Percentiles rank a stretch among this genome's conserved stretches.
These are phyloP conservation scores for Solanum bulbocastanum DNA, from an alignment of 257 asterid species.

Conservation along the genomic window DNA sequence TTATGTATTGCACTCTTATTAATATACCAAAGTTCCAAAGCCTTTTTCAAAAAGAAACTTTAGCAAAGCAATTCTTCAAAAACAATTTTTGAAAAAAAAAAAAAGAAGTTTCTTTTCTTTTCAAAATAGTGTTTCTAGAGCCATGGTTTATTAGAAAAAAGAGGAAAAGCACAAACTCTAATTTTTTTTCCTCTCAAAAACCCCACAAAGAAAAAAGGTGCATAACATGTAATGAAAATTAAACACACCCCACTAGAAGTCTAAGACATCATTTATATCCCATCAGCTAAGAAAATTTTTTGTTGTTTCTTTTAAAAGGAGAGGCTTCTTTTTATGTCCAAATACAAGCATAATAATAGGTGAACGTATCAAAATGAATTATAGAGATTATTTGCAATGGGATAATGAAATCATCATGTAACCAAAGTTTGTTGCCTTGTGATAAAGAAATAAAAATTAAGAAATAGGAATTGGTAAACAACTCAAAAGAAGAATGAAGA, in stretches of 20 bases:
- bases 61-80: neutral
- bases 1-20: neutral
- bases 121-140: neutral
- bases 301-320: neutral
- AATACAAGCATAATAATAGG: slow-evolving; percentile 1
- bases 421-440: neutral
- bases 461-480: neutral
- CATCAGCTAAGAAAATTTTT: neutral
- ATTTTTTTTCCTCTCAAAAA: neutral
- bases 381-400: neutral
- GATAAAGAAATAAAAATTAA: neutral
- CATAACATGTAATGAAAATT: neutral
- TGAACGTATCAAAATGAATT: neutral
- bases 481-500: neutral
- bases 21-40: neutral
- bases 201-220: neutral
- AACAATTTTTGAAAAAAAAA: neutral
- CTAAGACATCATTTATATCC: neutral
- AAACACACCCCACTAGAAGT: neutral
- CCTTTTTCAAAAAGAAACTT: neutral
- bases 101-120: neutral
- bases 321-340: neutral
- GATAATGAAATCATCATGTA: neutral
- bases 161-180: neutral
- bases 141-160: neutral